Conservation (phyloP, 805 yeast genomes). For the Candida tammaniensis region DNA sequence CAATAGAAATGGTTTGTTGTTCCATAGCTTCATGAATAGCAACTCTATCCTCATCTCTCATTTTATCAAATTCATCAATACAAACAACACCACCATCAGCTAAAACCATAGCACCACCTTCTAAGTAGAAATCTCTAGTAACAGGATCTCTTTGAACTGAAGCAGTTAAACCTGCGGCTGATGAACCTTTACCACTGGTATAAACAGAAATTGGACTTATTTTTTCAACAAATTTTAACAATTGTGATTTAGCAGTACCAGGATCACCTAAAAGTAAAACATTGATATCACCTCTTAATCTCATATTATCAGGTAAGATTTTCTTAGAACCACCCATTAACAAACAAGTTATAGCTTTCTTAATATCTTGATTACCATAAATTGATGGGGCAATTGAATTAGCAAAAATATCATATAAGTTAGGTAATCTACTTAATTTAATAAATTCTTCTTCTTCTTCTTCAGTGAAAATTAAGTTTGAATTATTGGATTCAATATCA, state of each 20-base stretch:
- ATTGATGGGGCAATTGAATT: slow-evolving; percentile 94
- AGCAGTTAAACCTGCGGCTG: slow-evolving; percentile 99
- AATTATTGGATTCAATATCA: slow-evolving; percentile 69
- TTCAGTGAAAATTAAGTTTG: slow-evolving; percentile 66
- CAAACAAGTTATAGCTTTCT: slow-evolving; percentile 88
- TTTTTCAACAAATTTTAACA: slow-evolving; percentile 91
- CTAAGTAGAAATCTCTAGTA: slow-evolving; percentile 89
- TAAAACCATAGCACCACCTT: slow-evolving; percentile 99
- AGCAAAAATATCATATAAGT: slow-evolving; percentile 81
- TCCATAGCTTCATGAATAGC: slow-evolving; percentile 99
- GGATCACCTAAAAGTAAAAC: slow-evolving; percentile 95
- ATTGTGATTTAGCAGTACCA: slow-evolving; percentile 97
- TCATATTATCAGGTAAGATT: slow-evolving; percentile 90
- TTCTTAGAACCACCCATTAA: slow-evolving; percentile 94
- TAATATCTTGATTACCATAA: slow-evolving; percentile 90
- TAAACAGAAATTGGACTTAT: slow-evolving; percentile 92
- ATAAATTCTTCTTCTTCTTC: slow-evolving; percentile 93
- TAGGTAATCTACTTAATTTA: slow-evolving; percentile 75
- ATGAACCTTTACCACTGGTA: slow-evolving; percentile 98
- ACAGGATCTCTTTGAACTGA: slow-evolving; percentile 89
- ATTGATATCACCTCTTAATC: slow-evolving; percentile 95
- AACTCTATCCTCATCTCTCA: slow-evolving; percentile 98
- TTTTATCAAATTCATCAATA: slow-evolving; percentile 98
- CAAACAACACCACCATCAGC: slow-evolving; percentile 99
- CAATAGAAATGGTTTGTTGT: slow-evolving; percentile 97